phyloP scores from a whole-genome alignment of 306 rosid species.

The Psophocarpus tetragonolobus region DNA sequence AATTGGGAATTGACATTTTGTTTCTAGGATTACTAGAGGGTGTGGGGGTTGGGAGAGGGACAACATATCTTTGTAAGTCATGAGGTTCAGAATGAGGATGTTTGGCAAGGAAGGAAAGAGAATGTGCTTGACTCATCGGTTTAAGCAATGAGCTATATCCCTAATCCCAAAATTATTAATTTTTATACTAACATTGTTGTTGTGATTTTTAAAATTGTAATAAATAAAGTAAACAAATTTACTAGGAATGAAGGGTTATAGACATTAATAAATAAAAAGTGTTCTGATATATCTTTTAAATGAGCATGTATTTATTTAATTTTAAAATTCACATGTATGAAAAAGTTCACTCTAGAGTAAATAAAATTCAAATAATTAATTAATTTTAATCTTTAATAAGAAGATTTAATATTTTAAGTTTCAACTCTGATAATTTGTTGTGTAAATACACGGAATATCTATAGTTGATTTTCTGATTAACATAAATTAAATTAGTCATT shows the following conservation, averaged over 20 bases:
- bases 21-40: background rate
- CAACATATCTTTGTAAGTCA: background rate
- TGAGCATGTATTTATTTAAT: background rate
- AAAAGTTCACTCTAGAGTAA: background rate
- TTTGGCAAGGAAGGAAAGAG: background rate
- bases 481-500: background rate
- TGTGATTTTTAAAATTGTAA: too few species aligned
- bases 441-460: background rate
- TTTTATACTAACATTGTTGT: too few species aligned
- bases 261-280: too few species aligned
- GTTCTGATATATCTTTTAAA: background rate
- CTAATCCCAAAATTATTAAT: background rate
- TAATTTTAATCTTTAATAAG: background rate
- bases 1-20: background rate
- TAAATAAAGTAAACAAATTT: too few species aligned
- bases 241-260: too few species aligned
- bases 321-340: background rate
- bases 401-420: background rate
- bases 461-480: background rate
- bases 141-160: background rate
- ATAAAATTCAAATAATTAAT: background rate
- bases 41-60: background rate
- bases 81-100: background rate
- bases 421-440: background rate
- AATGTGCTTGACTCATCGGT: background rate